A percentile compares a stretch with the other conserved stretches of the same genome.
Conservation (phyloP, 2,329 filamentous ascomycete species). For the Diplocarpon rosae region DNA sequence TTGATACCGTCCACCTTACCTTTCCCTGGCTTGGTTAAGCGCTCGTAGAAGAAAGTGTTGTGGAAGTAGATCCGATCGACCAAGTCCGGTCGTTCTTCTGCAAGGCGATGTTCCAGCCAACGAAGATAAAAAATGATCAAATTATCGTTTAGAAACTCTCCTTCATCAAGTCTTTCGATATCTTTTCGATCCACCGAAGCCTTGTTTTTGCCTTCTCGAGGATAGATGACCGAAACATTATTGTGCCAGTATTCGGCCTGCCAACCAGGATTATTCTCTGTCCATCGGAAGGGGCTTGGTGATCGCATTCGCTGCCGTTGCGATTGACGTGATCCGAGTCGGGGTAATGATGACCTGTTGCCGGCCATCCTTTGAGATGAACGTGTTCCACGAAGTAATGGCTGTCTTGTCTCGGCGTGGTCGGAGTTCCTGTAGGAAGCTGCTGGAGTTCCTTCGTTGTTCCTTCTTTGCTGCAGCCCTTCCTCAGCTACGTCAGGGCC, state of each 20-base stretch:
- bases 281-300: conserved; percentile 34
- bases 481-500: too few species aligned
- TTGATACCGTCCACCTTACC: conserved; percentile 52
- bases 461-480: too few species aligned
- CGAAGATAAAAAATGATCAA: conserved; percentile 81
- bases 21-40: conserved; percentile 49
- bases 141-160: conserved; percentile 85
- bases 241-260: conserved; percentile 32
- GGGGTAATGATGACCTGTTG: neutral
- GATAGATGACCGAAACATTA: conserved; percentile 49
- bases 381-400: conserved; percentile 3
- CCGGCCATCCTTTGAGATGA: conserved; percentile 9
- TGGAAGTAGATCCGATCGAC: conserved; percentile 70
- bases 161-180: conserved; percentile 68
- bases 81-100: conserved; percentile 41
- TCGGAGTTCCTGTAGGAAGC: neutral
- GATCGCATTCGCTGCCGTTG: neutral
- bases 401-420: neutral
- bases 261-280: conserved; percentile 40
- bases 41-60: conserved; percentile 85
- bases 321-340: neutral
- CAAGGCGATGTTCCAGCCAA: conserved; percentile 53
- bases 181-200: conserved; percentile 61
- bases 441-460: too few species aligned
- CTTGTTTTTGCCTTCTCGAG: conserved; percentile 44